Percentiles rank a stretch among this genome's conserved stretches.
Conservation (phyloP, 331 rosid species). For the Acacia pycnantha region DNA sequence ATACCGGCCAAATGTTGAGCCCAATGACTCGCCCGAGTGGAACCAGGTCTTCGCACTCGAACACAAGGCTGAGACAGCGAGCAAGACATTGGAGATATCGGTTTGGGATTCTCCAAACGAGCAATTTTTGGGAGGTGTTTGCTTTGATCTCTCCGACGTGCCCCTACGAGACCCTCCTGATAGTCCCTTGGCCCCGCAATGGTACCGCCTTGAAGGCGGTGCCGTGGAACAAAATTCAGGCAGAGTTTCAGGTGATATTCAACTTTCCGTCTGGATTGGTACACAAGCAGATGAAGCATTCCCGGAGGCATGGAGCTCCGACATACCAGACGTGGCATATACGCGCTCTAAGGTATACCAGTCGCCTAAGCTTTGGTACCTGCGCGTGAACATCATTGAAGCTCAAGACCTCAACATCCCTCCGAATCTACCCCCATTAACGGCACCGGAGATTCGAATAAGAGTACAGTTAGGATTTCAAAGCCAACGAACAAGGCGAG, state of each 20-base stretch:
- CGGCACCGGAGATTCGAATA: conserved; percentile 59
- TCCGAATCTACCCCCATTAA: conserved; percentile 56
- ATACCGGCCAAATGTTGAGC: conserved; percentile 38
- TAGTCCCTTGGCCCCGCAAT: conserved; percentile 65
- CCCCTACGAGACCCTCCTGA: conserved; percentile 64
- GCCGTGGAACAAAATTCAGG: conserved; percentile 39
- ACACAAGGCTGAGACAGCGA: conserved; percentile 40
- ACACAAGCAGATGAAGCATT: conserved; percentile 71
- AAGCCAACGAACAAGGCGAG: conserved; percentile 54
- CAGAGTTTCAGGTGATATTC: conserved; percentile 55
- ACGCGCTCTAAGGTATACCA: conserved; percentile 74
- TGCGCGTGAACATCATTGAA: conserved; percentile 55
- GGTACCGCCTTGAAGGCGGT: conserved; percentile 57
- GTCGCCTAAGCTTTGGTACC: conserved; percentile 70
- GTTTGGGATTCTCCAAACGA: conserved; percentile 49
- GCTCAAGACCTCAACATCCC: conserved; percentile 62
- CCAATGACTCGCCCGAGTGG: conserved; percentile 62
- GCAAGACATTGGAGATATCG: conserved; percentile 44
- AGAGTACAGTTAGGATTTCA: conserved; percentile 54
- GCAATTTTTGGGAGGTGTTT: conserved; percentile 57
- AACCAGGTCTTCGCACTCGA: conserved; percentile 52
- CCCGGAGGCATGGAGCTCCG: conserved; percentile 66
- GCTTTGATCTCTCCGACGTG: conserved; percentile 57
- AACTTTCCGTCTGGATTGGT: conserved; percentile 72
- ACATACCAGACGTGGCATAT: conserved; percentile 56